Conservation (phyloP, 306 rosid species). For the Quercus variabilis region DNA sequence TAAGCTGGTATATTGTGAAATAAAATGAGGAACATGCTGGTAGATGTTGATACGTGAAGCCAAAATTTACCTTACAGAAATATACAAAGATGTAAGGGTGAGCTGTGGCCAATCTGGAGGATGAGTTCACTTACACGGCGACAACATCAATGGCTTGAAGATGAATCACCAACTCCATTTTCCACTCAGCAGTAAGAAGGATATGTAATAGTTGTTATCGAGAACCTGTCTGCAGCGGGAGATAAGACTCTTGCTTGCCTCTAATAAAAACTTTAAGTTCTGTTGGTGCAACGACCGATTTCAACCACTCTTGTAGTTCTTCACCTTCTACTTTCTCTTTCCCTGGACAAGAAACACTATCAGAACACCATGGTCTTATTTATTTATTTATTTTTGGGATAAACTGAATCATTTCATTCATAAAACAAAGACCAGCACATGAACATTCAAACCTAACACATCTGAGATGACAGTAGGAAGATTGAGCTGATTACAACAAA, state of each 20-base stretch:
- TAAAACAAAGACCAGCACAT: too few species aligned
- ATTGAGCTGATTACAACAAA: neutral
- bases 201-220: constrained; percentile 21
- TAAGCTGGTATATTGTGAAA: constrained; percentile 27
- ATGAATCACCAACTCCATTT: constrained; percentile 17
- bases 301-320: constrained; percentile 84
- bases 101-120: constrained; percentile 29
- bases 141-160: constrained; percentile 20
- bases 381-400: too few species aligned
- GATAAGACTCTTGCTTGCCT: constrained; percentile 58
- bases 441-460: too few species aligned
- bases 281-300: constrained; percentile 77
- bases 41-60: constrained; percentile 33
- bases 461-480: too few species aligned
- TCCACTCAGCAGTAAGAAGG: constrained; percentile 22
- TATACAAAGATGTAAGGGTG: constrained; percentile 44
- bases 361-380: constrained; percentile 16
- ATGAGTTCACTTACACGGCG: constrained; percentile 29
- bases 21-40: constrained; percentile 29
- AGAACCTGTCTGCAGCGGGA: constrained; percentile 44
- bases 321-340: constrained; percentile 93
- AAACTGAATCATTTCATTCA: too few species aligned
- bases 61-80: constrained; percentile 41
- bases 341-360: constrained; percentile 50
- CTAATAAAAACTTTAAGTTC: constrained; percentile 60